phyloP scores from a whole-genome alignment of 1,284 basidiomycete species.

The Pseudozyma hubeiensis region DNA sequence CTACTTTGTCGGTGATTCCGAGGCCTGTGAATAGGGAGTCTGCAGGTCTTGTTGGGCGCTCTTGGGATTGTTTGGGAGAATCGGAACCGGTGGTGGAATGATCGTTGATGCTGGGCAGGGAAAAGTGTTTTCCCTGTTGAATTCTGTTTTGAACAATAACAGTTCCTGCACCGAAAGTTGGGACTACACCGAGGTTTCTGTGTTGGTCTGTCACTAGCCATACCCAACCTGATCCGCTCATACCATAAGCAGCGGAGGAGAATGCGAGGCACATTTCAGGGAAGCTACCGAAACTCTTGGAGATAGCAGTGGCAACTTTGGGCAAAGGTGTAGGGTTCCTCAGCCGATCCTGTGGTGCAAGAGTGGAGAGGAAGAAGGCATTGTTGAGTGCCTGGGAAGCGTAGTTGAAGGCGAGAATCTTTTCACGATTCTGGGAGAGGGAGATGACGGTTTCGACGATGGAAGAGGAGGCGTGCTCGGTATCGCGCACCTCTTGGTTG shows the following conservation, averaged over 20 bases:
- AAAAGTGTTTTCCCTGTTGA: slow-evolving; percentile 54
- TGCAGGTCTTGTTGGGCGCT: slow-evolving; percentile 25
- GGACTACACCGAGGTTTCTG: slow-evolving; percentile 78
- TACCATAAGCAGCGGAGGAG: slow-evolving; percentile 80
- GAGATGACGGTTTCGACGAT: slow-evolving; percentile 82
- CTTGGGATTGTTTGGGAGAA: slow-evolving; percentile 57
- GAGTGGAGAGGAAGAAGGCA: slow-evolving; percentile 87
- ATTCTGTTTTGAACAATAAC: slow-evolving; percentile 75
- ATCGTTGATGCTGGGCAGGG: slow-evolving; percentile 57
- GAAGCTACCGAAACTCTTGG: slow-evolving; percentile 75
- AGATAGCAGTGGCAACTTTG: slow-evolving; percentile 72
- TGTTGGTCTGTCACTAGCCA: slow-evolving; percentile 83
- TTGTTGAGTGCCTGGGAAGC: slow-evolving; percentile 94
- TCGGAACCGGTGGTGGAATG: slow-evolving; percentile 50
- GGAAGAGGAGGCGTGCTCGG: slow-evolving; percentile 74
- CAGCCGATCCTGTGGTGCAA: slow-evolving; percentile 69
- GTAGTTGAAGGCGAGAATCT: slow-evolving; percentile 86
- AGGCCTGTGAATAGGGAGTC: slow-evolving; percentile 38
- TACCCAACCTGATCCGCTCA: slow-evolving; percentile 82
- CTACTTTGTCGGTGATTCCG: slow-evolving; percentile 65
- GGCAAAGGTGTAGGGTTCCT: slow-evolving; percentile 41
- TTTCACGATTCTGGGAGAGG: slow-evolving; percentile 75
- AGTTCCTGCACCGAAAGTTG: slow-evolving; percentile 90
- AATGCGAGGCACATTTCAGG: slow-evolving; percentile 80
- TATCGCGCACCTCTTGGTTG: slow-evolving; percentile 71